Conservation (phyloP, 208 protist genomes). For the Leishmania mexicana region DNA sequence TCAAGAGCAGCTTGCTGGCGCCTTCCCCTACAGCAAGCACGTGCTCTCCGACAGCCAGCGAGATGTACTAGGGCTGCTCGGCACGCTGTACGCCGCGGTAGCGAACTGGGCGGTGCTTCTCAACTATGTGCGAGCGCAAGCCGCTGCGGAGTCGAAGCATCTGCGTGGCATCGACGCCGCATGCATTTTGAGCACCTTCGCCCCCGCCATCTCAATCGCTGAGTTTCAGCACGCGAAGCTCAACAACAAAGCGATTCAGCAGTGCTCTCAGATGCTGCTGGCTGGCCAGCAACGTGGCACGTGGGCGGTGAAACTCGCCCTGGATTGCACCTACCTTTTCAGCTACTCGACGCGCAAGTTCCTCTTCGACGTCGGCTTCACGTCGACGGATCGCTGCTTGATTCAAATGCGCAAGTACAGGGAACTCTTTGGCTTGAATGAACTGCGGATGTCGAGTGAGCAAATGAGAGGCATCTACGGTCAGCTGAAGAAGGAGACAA, state of each 20-base stretch:
- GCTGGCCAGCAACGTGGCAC: conserved; percentile 74
- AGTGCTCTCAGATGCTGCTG: conserved; percentile 73
- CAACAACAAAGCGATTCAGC: conserved; percentile 83
- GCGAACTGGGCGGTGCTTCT: conserved; percentile 59
- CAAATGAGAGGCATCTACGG: conserved; percentile 21
- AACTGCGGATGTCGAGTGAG: conserved; percentile 20
- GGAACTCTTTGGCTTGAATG: conserved; percentile 27
- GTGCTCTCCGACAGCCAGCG: conserved; percentile 56
- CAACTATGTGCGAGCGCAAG: conserved; percentile 11
- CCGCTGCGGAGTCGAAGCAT: conserved; percentile 1
- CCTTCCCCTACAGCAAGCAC: conserved; percentile 54
- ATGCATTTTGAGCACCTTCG: conserved; percentile 18
- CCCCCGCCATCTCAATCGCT: conserved; percentile 39
- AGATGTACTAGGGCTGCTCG: conserved; percentile 68
- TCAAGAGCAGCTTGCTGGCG: conserved; percentile 36
- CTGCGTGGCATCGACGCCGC: conserved; percentile 3
- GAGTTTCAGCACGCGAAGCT: conserved; percentile 78
- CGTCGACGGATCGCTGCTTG: conserved; percentile 32
- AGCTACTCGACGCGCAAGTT: conserved; percentile 65
- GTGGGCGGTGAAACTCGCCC: conserved; percentile 82
- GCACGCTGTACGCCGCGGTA: conserved; percentile 48
- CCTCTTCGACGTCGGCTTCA: conserved; percentile 82
- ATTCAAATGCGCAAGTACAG: conserved; percentile 35
- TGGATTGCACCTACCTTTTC: conserved; percentile 88
- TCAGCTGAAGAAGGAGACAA: conserved; percentile 38